Evolutionary conservation across 2,329 filamentous ascomycete species (phyloP).

Genomic region (Fusarium nanum): DNA sequence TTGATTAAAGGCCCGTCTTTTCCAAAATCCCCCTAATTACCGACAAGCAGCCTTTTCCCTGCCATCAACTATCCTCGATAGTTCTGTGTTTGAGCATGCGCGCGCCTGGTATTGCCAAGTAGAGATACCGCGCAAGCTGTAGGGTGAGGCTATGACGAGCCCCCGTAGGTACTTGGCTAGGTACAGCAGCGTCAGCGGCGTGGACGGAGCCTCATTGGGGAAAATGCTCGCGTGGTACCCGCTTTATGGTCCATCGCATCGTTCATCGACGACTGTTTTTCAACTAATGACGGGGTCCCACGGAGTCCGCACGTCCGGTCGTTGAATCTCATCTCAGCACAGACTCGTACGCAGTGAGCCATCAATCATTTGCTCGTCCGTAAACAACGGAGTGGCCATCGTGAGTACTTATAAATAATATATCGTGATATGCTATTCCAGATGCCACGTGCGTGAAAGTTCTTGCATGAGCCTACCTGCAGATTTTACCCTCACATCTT

Average conservation of each 20-base stretch:
- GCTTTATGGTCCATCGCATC: neutral
- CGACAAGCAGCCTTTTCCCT: neutral
- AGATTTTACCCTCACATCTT: neutral
- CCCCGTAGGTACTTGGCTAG: neutral
- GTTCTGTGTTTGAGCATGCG: slow-evolving; percentile 36
- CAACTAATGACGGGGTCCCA: neutral
- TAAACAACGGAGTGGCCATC: neutral
- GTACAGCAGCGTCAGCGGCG: slow-evolving; percentile 19
- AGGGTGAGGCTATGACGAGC: slow-evolving; percentile 32
- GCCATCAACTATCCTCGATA: neutral
- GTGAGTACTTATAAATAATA: neutral
- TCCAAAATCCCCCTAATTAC: neutral
- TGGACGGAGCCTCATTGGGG: slow-evolving; percentile 34
- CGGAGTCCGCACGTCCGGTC: neutral
- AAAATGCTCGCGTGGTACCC: slow-evolving; percentile 46
- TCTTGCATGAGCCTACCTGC: neutral
- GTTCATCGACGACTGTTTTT: slow-evolving; percentile 9
- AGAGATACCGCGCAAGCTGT: neutral
- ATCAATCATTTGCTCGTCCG: neutral
- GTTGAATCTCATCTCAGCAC: neutral
- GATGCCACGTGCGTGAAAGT: neutral
- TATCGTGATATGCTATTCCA: neutral
- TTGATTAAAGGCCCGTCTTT: neutral
- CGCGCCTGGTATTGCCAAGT: slow-evolving; percentile 28
- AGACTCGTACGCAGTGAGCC: neutral